Evolutionary conservation across 345 rosid genomes (phyloP).

Genomic region (Brassica carinata): DNA sequence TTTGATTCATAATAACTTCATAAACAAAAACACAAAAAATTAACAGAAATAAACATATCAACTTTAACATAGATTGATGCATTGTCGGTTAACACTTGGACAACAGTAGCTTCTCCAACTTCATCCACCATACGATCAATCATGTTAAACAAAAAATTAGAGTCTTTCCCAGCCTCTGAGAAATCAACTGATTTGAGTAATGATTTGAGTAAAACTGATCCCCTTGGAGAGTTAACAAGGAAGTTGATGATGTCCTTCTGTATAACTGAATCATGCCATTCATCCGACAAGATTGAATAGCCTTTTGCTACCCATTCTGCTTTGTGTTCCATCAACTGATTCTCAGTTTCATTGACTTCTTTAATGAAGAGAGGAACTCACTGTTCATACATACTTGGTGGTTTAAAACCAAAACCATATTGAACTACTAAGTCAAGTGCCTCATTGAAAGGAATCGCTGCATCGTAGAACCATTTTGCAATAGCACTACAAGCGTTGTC

Average conservation of each 20-base stretch:
- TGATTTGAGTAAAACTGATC: background rate
- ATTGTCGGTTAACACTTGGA: background rate
- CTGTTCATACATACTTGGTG: background rate
- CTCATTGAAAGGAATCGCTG: too few relatives aligned
- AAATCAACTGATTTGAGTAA: background rate
- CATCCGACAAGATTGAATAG: background rate
- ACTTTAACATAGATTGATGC: background rate
- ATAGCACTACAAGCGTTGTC: too few relatives aligned
- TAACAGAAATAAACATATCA: too few relatives aligned
- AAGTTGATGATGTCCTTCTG: background rate
- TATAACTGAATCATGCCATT: background rate
- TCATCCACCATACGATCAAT: background rate
- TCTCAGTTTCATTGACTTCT: background rate
- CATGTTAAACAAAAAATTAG: background rate
- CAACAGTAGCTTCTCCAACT: background rate
- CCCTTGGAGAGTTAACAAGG: background rate
- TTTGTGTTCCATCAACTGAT: background rate
- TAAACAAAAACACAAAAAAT: too few relatives aligned
- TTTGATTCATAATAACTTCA: too few relatives aligned
- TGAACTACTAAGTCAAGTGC: too few relatives aligned
- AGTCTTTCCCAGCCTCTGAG: background rate
- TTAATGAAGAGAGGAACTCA: background rate
- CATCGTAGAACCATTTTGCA: too few relatives aligned
- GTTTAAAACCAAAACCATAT: background rate
- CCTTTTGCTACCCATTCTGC: background rate